Base-by-base conservation (phyloP, 2,329 filamentous ascomycete species). In the Dryadomyces quercivorus region DNA sequence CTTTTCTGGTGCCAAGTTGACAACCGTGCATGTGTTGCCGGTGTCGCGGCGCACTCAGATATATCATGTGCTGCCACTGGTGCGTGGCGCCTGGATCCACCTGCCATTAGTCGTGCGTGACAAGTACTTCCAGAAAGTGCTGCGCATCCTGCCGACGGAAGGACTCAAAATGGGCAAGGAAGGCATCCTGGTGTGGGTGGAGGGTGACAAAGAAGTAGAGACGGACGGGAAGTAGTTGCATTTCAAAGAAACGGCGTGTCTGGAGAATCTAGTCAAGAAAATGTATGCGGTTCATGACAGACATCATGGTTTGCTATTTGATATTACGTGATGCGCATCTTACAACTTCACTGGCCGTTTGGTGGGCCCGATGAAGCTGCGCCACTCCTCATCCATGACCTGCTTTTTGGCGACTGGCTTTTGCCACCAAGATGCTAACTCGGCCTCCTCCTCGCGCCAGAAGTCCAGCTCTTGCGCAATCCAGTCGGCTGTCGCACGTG, bases 121-220 rank as follows among this genome's bases (percentile, higher is more conserved):
- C 72, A 85, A 86, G 62, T 95, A 95, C 64, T 97, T 95, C 67
- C 91, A 95, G 67, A 95, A 96, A 75, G 83, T 86, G 44, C 70
- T 97, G 56, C 84, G 86, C 58, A 83, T 95, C 36, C 80, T 90
- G 56, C 84, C 88, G 6, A 93, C 88, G 0, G 86, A 85, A 64
- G 86, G 83, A 92, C 55, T 76, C 67, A 58, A 61, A 55, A 49
- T 89, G 84, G 85, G 79, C 88, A 84, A 83, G 67, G 80, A 85
- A 3, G 82, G 81, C 0, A 63, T 86, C 21, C 62, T 83, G 60
- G 63, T 86, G 21, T 86, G 82, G 82, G 73, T 85, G 18, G 77
- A 76, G 40, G 73, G 72, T 13, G 69, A 66, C 54, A 60, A 59
- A 26, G 65, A 66, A 2, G 65, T 42, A 42, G 38, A 42, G 55